Percentiles rank a stretch among this genome's conserved stretches.
phyloP scores from a whole-genome alignment of 164 flowering plant genomes.

The Buxus sempervirens region DNA sequence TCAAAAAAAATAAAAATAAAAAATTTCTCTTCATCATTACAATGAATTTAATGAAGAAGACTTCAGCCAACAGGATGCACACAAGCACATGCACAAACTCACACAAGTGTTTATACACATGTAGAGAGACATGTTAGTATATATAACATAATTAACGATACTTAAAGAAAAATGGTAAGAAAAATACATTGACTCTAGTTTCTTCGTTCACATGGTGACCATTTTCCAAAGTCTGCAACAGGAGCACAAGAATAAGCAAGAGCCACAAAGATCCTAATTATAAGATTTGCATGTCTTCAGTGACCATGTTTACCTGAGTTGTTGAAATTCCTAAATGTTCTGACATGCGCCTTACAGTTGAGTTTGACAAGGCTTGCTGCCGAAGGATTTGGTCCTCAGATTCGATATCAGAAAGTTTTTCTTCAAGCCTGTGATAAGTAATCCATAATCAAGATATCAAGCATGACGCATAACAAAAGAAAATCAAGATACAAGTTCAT shows the following conservation, averaged over 20 bases:
- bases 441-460: not conserved
- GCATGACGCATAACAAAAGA: not conserved
- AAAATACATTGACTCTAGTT: constrained; percentile 38
- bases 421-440: constrained; percentile 62
- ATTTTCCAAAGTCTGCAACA: constrained; percentile 67
- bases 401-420: constrained; percentile 77
- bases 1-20: constrained; percentile 11
- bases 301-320: constrained; percentile 31
- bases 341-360: constrained; percentile 52
- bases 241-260: not conserved
- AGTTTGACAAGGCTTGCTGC: constrained; percentile 46
- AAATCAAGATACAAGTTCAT: not conserved
- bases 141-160: not conserved
- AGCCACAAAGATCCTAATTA: not conserved
- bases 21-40: constrained; percentile 7
- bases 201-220: constrained; percentile 63
- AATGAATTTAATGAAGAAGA: not conserved
- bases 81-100: no score
- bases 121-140: no score
- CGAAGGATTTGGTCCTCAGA: constrained; percentile 75
- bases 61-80: not conserved
- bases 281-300: not conserved
- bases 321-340: constrained; percentile 39
- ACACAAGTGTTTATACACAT: no score
- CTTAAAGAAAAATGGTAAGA: not conserved